A percentile compares a stretch with the other conserved stretches of the same genome.
These are phyloP conservation scores for Byssoonygena ceratinophila DNA, from an alignment of 2,329 filamentous ascomycete genomes.

Conservation along the genomic window DNA sequence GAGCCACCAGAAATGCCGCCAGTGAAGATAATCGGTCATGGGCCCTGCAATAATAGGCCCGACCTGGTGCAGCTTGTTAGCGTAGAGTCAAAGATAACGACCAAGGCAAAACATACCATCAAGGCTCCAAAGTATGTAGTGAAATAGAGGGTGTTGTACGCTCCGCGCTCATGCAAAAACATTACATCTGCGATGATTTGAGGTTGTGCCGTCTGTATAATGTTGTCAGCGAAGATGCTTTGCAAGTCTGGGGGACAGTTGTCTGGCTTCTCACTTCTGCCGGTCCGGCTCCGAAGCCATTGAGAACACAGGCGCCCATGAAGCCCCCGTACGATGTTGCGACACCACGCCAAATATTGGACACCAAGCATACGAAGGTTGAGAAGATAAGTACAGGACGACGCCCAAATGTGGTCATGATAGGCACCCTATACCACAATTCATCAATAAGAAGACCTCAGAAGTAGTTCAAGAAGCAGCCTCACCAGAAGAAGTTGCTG, in stretches of 20 bases:
- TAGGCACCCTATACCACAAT: conserved; percentile 39
- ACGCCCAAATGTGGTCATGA: conserved; percentile 46
- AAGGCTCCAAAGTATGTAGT: conserved; percentile 52
- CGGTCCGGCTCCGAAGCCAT: conserved; percentile 53
- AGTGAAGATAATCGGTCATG: conserved; percentile 50
- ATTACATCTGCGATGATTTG: conserved; percentile 55
- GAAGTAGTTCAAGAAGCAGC: not conserved
- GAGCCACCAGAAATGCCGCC: conserved; percentile 57
- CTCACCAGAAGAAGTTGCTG: conserved; percentile 50
- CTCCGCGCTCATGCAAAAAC: conserved; percentile 55
- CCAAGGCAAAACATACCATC: conserved; percentile 36
- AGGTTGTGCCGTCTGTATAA: conserved; percentile 44
- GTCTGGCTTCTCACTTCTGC: conserved; percentile 36
- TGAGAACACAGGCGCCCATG: conserved; percentile 53
- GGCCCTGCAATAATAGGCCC: conserved; percentile 50
- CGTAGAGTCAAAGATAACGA: not conserved
- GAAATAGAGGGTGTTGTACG: conserved; percentile 53
- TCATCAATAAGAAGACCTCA: not conserved
- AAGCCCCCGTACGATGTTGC: conserved; percentile 51
- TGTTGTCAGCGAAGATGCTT: not conserved
- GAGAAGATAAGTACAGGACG: conserved; percentile 46
- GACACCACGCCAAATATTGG: conserved; percentile 48
- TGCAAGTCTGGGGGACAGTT: not conserved
- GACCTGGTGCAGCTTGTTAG: conserved; percentile 26
- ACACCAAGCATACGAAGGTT: conserved; percentile 43